Evolutionary conservation across 805 yeast species (phyloP), one percentile per base, ranked within the genome.

Genomic region (Candida vaughaniae): DNA sequence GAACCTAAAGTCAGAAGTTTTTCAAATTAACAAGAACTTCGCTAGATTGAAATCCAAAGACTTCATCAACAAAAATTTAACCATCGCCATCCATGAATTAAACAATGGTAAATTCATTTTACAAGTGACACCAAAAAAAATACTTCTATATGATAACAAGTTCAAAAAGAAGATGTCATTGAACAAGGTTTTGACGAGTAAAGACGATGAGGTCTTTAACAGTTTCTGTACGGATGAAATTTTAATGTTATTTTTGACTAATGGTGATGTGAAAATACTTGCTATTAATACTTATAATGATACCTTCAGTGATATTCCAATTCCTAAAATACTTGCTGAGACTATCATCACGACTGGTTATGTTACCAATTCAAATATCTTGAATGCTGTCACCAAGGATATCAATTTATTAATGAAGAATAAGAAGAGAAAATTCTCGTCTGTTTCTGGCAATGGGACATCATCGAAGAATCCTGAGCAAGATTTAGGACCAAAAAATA

Each of bases 291-390:
- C 72, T 2, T 64, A 64, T 43, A 64, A 55, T 45, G 63, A 59
- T 41, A 42, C 60, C 2, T 64, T 57, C 42, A 43, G 55, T 14
- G 58, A 54, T 34, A 49, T 69, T n/a, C 56, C 59, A 8, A 56
- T 69, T 27, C 74, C 74, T 0, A 66, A 64, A 41, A 53, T 68
- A 6, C 55, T 69, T 29, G 49, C 55, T 7, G 73, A 68, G 32
- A 65, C 78, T 37, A 79, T 83, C 48, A 75, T 84, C 39, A 83
- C 89, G 0, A 75, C 82, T 15, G 90, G 88, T 37, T 77, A 81
- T 51, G 77, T 83, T 23, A 60, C 82, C 9, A 69, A 71, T 39
- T 75, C 73, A 7, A 53, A 51, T 25, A 51, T 64, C 30, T 44
- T 61, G 30, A 52, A 51, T 42, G 61, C 60, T 6, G 64, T 59